These are phyloP conservation scores for Penicillium arizonense DNA, from an alignment of 495 filamentous ascomycete species.

Conservation along the genomic window DNA sequence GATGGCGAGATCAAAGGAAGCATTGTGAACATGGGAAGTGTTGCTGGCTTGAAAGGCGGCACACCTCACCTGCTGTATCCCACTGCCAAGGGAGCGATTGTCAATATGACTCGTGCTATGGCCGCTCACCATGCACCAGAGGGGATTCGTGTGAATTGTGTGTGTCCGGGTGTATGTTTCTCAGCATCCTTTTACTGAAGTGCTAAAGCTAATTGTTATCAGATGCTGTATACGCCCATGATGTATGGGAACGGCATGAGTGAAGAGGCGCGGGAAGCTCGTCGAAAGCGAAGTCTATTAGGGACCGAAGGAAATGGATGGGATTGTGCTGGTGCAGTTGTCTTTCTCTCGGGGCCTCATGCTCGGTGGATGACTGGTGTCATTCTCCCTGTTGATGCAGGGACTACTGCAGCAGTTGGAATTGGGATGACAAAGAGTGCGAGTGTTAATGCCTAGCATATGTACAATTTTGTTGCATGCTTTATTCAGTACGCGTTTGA, in stretches of 20 bases:
- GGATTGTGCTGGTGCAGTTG: slow-evolving; percentile 40
- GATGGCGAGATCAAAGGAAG: slow-evolving; percentile 35
- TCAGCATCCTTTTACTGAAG: background rate
- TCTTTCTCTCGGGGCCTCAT: slow-evolving; percentile 46
- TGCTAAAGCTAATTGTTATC: background rate
- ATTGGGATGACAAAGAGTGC: slow-evolving; percentile 29
- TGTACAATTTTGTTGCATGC: too few species aligned
- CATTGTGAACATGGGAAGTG: slow-evolving; percentile 58
- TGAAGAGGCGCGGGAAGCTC: slow-evolving; percentile 42
- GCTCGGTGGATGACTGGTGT: slow-evolving; percentile 51
- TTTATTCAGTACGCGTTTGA: too few species aligned
- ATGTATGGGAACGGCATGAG: slow-evolving; percentile 53
- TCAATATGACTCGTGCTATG: slow-evolving; percentile 60
- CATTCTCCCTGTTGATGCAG: slow-evolving; percentile 49
- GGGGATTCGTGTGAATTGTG: slow-evolving; percentile 57
- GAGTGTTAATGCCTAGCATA: slow-evolving; percentile 18
- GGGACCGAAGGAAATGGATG: slow-evolving; percentile 54
- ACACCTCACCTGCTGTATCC: slow-evolving; percentile 61
- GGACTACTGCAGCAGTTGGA: slow-evolving; percentile 38
- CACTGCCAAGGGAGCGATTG: slow-evolving; percentile 57
- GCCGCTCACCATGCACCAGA: slow-evolving; percentile 54
- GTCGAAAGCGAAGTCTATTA: slow-evolving; percentile 50
- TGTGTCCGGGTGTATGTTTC: slow-evolving; percentile 48
- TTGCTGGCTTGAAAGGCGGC: slow-evolving; percentile 56
- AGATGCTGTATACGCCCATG: slow-evolving; percentile 62